phyloP scores from a whole-genome alignment of 345 rosid genomes.

The Eutrema heterophyllum region DNA sequence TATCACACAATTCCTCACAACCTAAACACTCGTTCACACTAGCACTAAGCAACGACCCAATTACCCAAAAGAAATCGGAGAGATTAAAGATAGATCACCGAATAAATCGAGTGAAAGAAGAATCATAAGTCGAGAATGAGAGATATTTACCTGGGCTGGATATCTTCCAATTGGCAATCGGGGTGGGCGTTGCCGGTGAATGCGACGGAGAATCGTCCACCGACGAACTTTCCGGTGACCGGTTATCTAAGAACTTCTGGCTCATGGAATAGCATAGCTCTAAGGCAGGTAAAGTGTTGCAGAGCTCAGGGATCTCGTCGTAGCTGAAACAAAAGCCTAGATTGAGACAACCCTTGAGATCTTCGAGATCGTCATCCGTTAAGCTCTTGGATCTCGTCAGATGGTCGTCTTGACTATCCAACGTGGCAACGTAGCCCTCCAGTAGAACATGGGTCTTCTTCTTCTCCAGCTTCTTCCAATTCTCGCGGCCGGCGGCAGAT shows the following conservation, averaged over 20 bases:
- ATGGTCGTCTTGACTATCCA: constrained; percentile 38
- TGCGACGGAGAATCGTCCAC: constrained; percentile 33
- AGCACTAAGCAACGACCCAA: too few relatives aligned
- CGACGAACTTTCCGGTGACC: constrained; percentile 41
- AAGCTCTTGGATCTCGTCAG: constrained; percentile 78
- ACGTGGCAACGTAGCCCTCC: constrained; percentile 57
- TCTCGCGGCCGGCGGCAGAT: background rate
- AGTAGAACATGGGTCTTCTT: constrained; percentile 78
- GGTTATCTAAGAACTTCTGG: constrained; percentile 63
- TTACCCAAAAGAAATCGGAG: too few relatives aligned
- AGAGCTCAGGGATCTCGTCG: constrained; percentile 94
- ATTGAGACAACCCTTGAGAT: constrained; percentile 86
- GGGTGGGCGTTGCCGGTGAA: too few relatives aligned
- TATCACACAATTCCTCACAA: too few relatives aligned
- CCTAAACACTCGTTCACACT: too few relatives aligned
- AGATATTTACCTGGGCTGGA: constrained; percentile 72
- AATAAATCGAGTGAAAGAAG: background rate
- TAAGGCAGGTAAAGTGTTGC: constrained; percentile 87
- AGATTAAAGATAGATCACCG: background rate
- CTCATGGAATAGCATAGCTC: constrained; percentile 94
- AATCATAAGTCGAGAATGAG: background rate
- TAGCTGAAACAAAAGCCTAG: constrained; percentile 92
- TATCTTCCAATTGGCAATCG: constrained; percentile 83
- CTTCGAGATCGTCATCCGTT: constrained; percentile 88
- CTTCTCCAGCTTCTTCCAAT: constrained; percentile 35